Percentiles rank a stretch among this genome's conserved stretches.
Conservation (phyloP, 331 rosid genomes). For the Quercus tomentella region DNA sequence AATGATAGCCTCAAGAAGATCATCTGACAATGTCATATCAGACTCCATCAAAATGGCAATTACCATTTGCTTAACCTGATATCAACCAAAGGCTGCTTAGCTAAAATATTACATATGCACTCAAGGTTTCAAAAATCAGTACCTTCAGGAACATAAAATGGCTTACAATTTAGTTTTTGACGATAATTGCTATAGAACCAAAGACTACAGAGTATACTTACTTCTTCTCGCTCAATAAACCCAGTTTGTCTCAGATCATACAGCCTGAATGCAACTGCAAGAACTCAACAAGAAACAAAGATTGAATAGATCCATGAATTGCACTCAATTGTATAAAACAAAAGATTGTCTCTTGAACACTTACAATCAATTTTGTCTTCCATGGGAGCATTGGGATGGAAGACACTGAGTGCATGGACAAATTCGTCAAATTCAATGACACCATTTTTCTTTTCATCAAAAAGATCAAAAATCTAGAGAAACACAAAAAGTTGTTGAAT, state of each 20-base stretch:
- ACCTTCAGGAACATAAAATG: background rate
- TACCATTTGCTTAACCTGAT: conserved; percentile 86
- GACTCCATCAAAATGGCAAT: conserved; percentile 67
- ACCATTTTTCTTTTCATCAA: conserved; percentile 75
- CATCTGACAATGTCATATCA: conserved; percentile 55
- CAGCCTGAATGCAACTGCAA: conserved; percentile 76
- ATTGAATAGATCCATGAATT: conserved; percentile 8
- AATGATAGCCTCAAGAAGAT: conserved; percentile 69
- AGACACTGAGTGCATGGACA: conserved; percentile 58
- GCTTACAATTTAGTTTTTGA: background rate
- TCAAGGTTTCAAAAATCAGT: background rate
- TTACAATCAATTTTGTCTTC: conserved; percentile 78
- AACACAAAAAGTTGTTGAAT: background rate
- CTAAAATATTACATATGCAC: background rate
- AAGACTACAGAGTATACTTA: conserved; percentile 30
- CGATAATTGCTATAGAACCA: background rate
- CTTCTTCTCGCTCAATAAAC: conserved; percentile 78
- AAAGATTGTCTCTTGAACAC: conserved; percentile 24
- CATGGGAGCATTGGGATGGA: conserved; percentile 68
- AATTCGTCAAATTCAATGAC: conserved; percentile 83
- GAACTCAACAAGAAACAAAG: conserved; percentile 8
- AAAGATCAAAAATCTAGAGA: conserved; percentile 67
- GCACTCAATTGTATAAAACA: conserved; percentile 2
- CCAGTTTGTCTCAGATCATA: conserved; percentile 82
- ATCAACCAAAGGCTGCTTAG: conserved; percentile 19